Base-by-base conservation (phyloP, 1,284 basidiomycete genomes). In the Ceratobasidium sp. region DNA sequence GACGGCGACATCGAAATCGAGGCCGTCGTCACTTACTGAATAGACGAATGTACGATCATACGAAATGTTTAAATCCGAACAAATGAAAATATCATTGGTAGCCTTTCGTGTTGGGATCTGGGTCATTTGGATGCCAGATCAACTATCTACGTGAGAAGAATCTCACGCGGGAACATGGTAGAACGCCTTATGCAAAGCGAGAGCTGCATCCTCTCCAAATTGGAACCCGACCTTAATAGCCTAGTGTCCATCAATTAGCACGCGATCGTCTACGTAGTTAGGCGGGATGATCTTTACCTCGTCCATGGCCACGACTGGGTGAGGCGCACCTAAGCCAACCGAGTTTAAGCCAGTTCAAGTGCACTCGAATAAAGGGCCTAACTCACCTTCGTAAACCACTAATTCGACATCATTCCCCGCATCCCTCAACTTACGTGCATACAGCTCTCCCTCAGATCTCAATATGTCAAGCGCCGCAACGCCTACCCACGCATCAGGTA, bases 1-100 rank as follows among this genome's bases (percentile, higher is more conserved):
- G 92, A 93, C 78, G 93, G 93, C 6, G 87, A 92, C 76, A 87
- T 94, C 62, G 93, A 95, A 84, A 90, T 94, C 75, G 92, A 94
- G 84, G 90, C 88, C 65, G 90, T 93, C 77, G 89, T 90, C 5
- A 71, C 67, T 15, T 71, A 71, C 45, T 71, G 36, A 22, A n/a
- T 48, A 11, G 45, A 48, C 45, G n/a, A 48, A n/a, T 48, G 45
- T 48, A 48, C n/a, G n/a, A n/a, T n/a, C n/a, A n/a, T n/a, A n/a
- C n/a, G n/a, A n/a, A n/a, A n/a, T n/a, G n/a, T n/a, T n/a, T n/a
- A n/a, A n/a, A n/a, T n/a, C n/a, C n/a, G n/a, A n/a, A n/a, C n/a
- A n/a, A n/a, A n/a, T n/a, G n/a, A n/a, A n/a, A n/a, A n/a, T n/a
- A n/a, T n/a, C n/a, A n/a, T n/a, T n/a, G n/a, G n/a, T n/a, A n/a